Percentiles rank a stretch among this genome's conserved stretches.
Evolutionary conservation across 1,284 basidiomycete genomes (phyloP).

Genomic region (Rhodotorula sp.): DNA sequence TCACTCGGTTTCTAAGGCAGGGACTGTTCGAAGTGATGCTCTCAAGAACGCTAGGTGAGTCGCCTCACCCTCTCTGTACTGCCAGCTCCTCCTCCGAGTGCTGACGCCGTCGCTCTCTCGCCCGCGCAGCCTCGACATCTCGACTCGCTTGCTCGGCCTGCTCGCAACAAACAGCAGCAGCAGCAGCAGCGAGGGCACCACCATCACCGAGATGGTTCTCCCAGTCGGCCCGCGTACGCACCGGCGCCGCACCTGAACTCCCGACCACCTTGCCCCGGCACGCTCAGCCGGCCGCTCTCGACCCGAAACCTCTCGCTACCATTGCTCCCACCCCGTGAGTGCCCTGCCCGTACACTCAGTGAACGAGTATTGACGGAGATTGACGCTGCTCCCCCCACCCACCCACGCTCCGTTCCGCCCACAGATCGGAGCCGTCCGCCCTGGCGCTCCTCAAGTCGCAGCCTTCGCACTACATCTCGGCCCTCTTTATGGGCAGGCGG

Average conservation of each 20-base stretch:
- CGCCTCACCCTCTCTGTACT: no score
- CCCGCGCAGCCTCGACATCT: conserved; percentile 22
- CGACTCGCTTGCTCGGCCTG: conserved; percentile 10
- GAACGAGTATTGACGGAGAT: no score
- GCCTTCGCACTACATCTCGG: conserved; percentile 83
- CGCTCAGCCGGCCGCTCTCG: conserved; percentile 19
- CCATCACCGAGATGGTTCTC: neutral
- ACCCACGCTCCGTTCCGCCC: neutral
- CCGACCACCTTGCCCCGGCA: conserved; percentile 11
- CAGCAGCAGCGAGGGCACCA: neutral
- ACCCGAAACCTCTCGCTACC: neutral
- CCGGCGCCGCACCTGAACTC: neutral
- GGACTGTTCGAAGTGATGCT: neutral
- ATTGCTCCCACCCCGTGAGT: neutral
- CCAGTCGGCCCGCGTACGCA: neutral
- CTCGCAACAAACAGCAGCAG: conserved; percentile 1
- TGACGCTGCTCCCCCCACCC: neutral
- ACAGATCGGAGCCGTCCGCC: conserved; percentile 24
- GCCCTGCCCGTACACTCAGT: neutral
- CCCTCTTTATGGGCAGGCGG: conserved; percentile 80
- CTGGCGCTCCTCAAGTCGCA: conserved; percentile 56
- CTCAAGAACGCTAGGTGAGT: neutral
- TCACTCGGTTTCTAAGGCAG: neutral
- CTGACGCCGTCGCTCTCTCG: neutral
- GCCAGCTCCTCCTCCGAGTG: neutral